These are phyloP conservation scores for Comarum palustre DNA, from an alignment of 306 rosid species.

Conservation along the genomic window DNA sequence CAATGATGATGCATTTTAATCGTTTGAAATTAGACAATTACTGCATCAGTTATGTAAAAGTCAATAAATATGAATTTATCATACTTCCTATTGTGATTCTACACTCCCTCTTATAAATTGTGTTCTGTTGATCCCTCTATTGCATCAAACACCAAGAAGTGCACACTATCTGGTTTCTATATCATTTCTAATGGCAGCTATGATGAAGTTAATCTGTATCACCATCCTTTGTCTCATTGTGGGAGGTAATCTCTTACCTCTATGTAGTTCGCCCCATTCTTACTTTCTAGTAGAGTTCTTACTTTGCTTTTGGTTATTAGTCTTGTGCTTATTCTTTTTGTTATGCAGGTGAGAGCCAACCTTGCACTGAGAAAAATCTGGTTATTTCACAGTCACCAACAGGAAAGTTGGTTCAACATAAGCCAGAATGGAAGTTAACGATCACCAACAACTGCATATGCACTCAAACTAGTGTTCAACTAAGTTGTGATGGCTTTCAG, in stretches of 20 bases:
- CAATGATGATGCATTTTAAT: not conserved
- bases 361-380: not conserved
- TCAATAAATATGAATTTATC: not conserved
- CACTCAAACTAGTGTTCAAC: not conserved
- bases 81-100: not conserved
- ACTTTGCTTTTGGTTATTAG: not conserved
- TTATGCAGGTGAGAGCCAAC: not conserved
- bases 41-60: not conserved
- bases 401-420: constrained; percentile 25
- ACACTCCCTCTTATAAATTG: not conserved
- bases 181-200: not conserved
- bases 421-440: constrained; percentile 35
- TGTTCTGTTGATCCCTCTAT: not conserved
- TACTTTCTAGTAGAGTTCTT: not conserved
- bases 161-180: not conserved
- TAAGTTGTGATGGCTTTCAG: constrained; percentile 1
- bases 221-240: not conserved
- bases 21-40: not conserved
- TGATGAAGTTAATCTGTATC: not conserved
- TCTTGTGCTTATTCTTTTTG: not conserved
- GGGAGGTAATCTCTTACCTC: not conserved
- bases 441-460: constrained; percentile 15
- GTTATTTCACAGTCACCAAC: constrained; percentile 21
- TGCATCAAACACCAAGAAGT: not conserved
- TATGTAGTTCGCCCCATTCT: not conserved